phyloP scores from a whole-genome alignment of 2,329 filamentous ascomycete genomes.

The Colletotrichum magnum region DNA sequence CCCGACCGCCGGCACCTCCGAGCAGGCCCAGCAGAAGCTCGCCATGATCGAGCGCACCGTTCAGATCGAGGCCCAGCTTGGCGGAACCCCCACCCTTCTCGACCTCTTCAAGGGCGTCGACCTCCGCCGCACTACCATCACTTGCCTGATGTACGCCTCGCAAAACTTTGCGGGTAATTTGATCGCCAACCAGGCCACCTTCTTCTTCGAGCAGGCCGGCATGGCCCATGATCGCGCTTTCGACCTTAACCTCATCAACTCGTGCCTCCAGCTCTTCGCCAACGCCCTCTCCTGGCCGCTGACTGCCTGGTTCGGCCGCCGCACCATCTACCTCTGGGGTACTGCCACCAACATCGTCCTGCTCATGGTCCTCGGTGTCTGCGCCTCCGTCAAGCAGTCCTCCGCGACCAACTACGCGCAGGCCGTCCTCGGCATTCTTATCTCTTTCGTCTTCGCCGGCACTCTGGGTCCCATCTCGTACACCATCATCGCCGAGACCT shows the following conservation, averaged over 20 bases:
- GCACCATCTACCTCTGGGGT: conserved; percentile 56
- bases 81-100: conserved; percentile 60
- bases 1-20: conserved; percentile 37
- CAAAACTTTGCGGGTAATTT: conserved; percentile 73
- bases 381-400: conserved; percentile 51
- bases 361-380: conserved; percentile 53
- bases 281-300: conserved; percentile 53
- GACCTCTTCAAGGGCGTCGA: conserved; percentile 70
- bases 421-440: conserved; percentile 53
- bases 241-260: conserved; percentile 47
- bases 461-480: conserved; percentile 54
- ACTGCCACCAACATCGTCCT: conserved; percentile 51
- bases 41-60: conserved; percentile 71
- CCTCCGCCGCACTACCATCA: conserved; percentile 67
- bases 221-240: conserved; percentile 44
- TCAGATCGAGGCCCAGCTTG: conserved; percentile 62
- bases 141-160: conserved; percentile 69
- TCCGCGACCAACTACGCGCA: conserved; percentile 53
- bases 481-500: conserved; percentile 55
- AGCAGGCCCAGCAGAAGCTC: conserved; percentile 59
- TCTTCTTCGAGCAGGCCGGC: conserved; percentile 64
- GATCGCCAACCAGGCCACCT: conserved; percentile 73
- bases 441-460: conserved; percentile 56
- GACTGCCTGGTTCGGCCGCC: conserved; percentile 54
- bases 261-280: conserved; percentile 50